Percentiles rank a stretch among this genome's conserved stretches.
These are phyloP conservation scores for Pseudomicrostroma phylloplanum DNA, from an alignment of 1,284 basidiomycete genomes.

Conservation along the genomic window DNA sequence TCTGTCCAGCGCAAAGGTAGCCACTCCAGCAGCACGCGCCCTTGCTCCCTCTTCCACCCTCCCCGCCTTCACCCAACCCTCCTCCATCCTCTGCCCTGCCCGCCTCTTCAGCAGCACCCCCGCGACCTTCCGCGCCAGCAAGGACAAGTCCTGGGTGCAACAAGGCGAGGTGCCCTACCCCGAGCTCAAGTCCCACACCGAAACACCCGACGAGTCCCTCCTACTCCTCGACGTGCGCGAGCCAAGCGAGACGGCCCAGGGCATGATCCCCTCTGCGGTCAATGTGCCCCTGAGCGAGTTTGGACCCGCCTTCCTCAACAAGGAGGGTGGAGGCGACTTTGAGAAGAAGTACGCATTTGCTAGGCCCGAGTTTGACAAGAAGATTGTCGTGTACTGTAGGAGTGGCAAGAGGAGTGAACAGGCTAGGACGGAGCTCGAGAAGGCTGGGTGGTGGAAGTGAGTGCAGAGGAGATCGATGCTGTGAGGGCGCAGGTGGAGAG, in stretches of 20 bases:
- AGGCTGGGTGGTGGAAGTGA: conserved; percentile 70
- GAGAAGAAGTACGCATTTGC: conserved; percentile 65
- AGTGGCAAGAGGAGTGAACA: conserved; percentile 77
- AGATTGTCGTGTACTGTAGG: conserved; percentile 88
- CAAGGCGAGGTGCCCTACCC: conserved; percentile 63
- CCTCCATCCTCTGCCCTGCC: too few species aligned
- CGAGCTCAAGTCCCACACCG: conserved; percentile 73
- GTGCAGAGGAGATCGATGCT: too few species aligned
- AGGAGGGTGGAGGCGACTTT: conserved; percentile 53
- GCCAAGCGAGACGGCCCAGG: conserved; percentile 83
- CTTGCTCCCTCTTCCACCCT: too few species aligned
- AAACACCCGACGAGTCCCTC: conserved; percentile 61
- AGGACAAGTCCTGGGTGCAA: conserved; percentile 26
- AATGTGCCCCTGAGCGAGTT: conserved; percentile 83
- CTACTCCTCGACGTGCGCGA: conserved; percentile 72
- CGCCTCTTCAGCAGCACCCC: too few species aligned
- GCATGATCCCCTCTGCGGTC: conserved; percentile 89
- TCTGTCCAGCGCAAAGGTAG: too few species aligned
- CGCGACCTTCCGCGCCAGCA: neutral
- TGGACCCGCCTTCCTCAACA: conserved; percentile 63
- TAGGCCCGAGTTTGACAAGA: conserved; percentile 69
- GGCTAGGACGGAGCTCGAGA: conserved; percentile 74
- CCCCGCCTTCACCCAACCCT: too few species aligned
- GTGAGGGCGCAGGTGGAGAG: too few species aligned
- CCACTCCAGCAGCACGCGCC: too few species aligned